Percentiles rank a stretch among this genome's conserved stretches.
Evolutionary conservation across 1,284 basidiomycete genomes (phyloP).

Genomic region (Trichosporon sp.): DNA sequence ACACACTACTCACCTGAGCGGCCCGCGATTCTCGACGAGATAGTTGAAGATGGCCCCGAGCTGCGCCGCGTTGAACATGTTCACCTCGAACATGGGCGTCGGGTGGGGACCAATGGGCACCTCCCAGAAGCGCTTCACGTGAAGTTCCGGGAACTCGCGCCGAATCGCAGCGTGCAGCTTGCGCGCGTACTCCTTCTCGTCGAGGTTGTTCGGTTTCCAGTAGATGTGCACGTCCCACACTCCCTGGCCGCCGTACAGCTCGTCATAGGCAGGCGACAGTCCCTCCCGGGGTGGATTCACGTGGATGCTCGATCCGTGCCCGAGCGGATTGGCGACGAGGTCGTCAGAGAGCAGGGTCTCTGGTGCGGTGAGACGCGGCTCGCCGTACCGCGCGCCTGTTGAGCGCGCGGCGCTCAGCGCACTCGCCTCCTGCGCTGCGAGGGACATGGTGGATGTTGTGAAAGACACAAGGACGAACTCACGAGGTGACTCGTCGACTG

Average conservation of each 20-base stretch:
- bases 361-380: not conserved
- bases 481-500: not conserved
- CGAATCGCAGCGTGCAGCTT: conserved; percentile 28
- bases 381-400: not conserved
- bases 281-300: conserved; percentile 24
- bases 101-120: conserved; percentile 48
- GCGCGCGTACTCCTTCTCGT: conserved; percentile 24
- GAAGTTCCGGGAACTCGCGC: conserved; percentile 30
- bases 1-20: conserved; percentile 61
- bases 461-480: not conserved
- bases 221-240: conserved; percentile 32
- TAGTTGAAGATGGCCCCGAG: conserved; percentile 68
- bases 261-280: conserved; percentile 20
- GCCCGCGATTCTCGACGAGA: conserved; percentile 66
- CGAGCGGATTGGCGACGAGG: conserved; percentile 59
- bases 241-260: conserved; percentile 19
- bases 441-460: conserved; percentile 13
- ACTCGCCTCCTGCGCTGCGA: not conserved
- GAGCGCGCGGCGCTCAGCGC: not conserved
- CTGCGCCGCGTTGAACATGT: conserved; percentile 67
- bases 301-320: conserved; percentile 61
- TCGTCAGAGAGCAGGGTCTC: conserved; percentile 32
- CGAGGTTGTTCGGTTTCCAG: conserved; percentile 28
- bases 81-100: conserved; percentile 69
- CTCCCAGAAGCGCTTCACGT: conserved; percentile 28